These are phyloP conservation scores for Hyaloperonospora arabidopsidis DNA, from an alignment of 352 stramenopile genomes.

Conservation along the genomic window DNA sequence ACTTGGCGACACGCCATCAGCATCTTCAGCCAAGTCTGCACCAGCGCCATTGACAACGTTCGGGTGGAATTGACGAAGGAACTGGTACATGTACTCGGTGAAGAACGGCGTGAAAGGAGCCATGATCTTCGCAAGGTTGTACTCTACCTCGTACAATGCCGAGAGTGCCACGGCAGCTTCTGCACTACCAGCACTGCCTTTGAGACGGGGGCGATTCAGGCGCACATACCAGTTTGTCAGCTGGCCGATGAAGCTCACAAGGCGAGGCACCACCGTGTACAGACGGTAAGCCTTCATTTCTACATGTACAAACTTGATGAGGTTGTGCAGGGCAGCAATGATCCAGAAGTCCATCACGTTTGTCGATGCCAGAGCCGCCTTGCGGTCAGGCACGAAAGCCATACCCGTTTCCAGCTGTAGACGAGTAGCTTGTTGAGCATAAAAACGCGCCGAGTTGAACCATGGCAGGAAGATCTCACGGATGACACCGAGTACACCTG, in stretches of 20 bases:
- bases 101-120: conserved; percentile 99
- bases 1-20: conserved; percentile 87
- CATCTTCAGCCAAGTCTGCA: conserved; percentile 84
- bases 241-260: conserved; percentile 97
- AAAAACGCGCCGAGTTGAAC: conserved; percentile 99
- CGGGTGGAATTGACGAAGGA: conserved; percentile 94
- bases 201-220: conserved; percentile 96
- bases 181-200: conserved; percentile 89
- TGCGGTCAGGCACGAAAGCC: conserved; percentile 87
- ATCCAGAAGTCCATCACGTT: conserved; percentile 99
- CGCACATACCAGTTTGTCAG: conserved; percentile 99
- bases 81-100: conserved; percentile 99
- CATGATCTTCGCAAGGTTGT: conserved; percentile 94
- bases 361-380: conserved; percentile 82
- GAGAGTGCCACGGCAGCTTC: conserved; percentile 82
- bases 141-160: conserved; percentile 97
- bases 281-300: conserved; percentile 99
- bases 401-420: conserved; percentile 77
- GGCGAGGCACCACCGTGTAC: conserved; percentile 97
- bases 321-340: conserved; percentile 92
- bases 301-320: conserved; percentile 96
- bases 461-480: conserved; percentile 98
- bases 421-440: conserved; percentile 93
- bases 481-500: conserved; percentile 94
- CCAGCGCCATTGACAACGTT: conserved; percentile 54